These are phyloP conservation scores for Paecilomyces dactylethromorphus DNA, from an alignment of 2,329 filamentous ascomycete species.

Conservation along the genomic window DNA sequence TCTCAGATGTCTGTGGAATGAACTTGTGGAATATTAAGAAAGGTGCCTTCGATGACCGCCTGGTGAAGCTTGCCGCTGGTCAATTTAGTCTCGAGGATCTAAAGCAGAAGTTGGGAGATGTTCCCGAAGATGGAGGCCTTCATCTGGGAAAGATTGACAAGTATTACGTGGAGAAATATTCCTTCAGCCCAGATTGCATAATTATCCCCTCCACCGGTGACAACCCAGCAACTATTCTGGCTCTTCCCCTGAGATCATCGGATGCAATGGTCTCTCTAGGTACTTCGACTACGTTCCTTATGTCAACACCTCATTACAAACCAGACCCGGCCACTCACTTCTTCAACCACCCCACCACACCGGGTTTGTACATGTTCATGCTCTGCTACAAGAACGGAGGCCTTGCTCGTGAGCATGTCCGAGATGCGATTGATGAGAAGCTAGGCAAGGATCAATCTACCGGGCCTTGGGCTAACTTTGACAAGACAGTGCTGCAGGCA, in stretches of 20 bases:
- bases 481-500: conserved; percentile 61
- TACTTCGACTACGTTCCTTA: conserved; percentile 93
- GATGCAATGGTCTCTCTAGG: conserved; percentile 94
- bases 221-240: conserved; percentile 91
- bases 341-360: conserved; percentile 92
- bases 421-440: conserved; percentile 64
- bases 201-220: conserved; percentile 89
- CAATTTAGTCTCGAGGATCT: conserved; percentile 58
- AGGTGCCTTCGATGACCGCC: conserved; percentile 64
- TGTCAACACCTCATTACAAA: conserved; percentile 88
- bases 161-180: conserved; percentile 75
- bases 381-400: conserved; percentile 99
- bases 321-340: conserved; percentile 91
- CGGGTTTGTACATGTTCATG: conserved; percentile 98
- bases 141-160: conserved; percentile 66
- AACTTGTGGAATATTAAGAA: conserved; percentile 87
- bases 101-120: conserved; percentile 70
- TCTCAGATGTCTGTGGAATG: conserved; percentile 92
- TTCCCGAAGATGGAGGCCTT: conserved; percentile 72
- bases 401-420: conserved; percentile 81
- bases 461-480: conserved; percentile 72
- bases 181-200: conserved; percentile 67
- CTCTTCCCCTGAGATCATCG: conserved; percentile 75
- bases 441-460: conserved; percentile 37
- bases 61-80: conserved; percentile 71